Evolutionary conservation across 441 rosid species (phyloP).

Genomic region (Hypseocharis bilobata): DNA sequence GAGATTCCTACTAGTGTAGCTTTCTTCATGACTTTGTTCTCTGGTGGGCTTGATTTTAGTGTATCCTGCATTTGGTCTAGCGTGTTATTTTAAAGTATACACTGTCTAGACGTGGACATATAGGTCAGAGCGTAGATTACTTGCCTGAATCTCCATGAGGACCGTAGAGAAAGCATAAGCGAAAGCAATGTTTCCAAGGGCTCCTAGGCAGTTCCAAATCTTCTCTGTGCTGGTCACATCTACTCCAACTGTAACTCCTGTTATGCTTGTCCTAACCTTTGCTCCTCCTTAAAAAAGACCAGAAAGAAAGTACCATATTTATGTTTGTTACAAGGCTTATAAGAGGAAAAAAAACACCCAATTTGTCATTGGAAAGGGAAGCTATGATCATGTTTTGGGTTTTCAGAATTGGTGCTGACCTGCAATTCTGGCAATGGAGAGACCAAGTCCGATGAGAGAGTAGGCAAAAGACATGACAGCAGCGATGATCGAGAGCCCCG

Average conservation of each 20-base stretch:
- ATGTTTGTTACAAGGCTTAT: not conserved
- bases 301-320: not conserved
- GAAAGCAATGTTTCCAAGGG: conserved; percentile 56
- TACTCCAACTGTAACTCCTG: conserved; percentile 43
- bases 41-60: conserved; percentile 45
- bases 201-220: conserved; percentile 42
- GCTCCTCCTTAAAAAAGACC: conserved; percentile 18
- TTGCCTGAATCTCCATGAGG: conserved; percentile 60
- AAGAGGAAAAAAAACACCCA: not conserved
- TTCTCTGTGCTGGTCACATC: conserved; percentile 38
- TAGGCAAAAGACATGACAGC: conserved; percentile 38
- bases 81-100: too few relatives aligned
- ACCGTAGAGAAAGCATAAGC: conserved; percentile 43
- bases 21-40: conserved; percentile 47
- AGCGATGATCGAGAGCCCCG: conserved; percentile 36
- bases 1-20: conserved; percentile 36
- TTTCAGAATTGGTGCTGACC: conserved; percentile 7
- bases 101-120: too few relatives aligned
- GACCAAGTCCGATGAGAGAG: conserved; percentile 33
- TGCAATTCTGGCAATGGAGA: conserved; percentile 30
- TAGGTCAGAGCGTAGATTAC: too few relatives aligned
- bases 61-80: conserved; percentile 53
- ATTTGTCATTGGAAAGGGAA: not conserved
- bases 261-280: conserved; percentile 32
- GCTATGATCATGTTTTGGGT: too few relatives aligned